phyloP scores from a whole-genome alignment of 768 basidiomycete genomes.

The Tulasnella sp. region DNA sequence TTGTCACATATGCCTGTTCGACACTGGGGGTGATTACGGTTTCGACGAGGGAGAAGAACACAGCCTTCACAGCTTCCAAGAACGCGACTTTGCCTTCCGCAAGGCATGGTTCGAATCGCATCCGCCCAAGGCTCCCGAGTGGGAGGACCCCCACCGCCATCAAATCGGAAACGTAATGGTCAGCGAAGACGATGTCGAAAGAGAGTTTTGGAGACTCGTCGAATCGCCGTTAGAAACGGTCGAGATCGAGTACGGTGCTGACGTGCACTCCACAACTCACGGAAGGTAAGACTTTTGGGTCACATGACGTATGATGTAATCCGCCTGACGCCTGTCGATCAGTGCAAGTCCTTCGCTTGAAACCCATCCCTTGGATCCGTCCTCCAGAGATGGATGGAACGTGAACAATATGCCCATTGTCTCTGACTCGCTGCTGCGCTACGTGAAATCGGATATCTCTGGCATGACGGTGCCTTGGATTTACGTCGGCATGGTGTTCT shows the following conservation, averaged over 20 bases:
- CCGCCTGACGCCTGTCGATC: neutral
- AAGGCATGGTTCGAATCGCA: slow-evolving; percentile 78
- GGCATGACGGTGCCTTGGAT: slow-evolving; percentile 99
- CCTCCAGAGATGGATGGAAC: slow-evolving; percentile 92
- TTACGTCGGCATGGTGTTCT: slow-evolving; percentile 98
- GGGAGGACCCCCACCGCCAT: slow-evolving; percentile 38
- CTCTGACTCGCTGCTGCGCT: slow-evolving; percentile 83
- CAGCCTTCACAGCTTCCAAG: slow-evolving; percentile 79
- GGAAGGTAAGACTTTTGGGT: slow-evolving; percentile 55
- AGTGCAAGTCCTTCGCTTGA: slow-evolving; percentile 95
- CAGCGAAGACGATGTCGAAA: slow-evolving; percentile 85
- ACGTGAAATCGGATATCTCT: slow-evolving; percentile 96
- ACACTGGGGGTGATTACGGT: slow-evolving; percentile 90
- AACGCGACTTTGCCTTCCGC: slow-evolving; percentile 80
- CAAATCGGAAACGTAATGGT: slow-evolving; percentile 41
- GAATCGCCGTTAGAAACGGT: slow-evolving; percentile 83
- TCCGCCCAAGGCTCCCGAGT: slow-evolving; percentile 34
- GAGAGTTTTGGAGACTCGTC: slow-evolving; percentile 94
- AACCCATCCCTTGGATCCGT: slow-evolving; percentile 76
- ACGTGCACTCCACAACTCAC: slow-evolving; percentile 93
- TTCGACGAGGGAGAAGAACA: slow-evolving; percentile 99
- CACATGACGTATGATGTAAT: neutral
- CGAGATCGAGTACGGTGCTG: slow-evolving; percentile 98
- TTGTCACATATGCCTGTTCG: slow-evolving; percentile 81
- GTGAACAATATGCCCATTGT: slow-evolving; percentile 94